A percentile compares a stretch with the other conserved stretches of the same genome.
Conservation (phyloP, 192 early-diverging fungal species). For the Coemansia sp. region DNA sequence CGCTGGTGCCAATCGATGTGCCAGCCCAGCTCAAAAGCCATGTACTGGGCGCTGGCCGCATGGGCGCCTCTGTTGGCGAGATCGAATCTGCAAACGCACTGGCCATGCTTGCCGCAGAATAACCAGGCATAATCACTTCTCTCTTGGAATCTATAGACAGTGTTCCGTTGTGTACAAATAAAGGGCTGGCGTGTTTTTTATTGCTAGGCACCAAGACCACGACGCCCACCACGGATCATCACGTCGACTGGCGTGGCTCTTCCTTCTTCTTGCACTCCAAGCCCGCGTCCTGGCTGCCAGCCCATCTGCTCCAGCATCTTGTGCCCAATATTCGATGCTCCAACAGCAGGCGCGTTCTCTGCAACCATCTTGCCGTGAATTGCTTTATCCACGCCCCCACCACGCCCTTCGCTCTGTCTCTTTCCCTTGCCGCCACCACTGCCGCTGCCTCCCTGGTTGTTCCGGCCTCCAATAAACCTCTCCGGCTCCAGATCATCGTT, state of each 20-base stretch:
- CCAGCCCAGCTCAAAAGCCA: constrained; percentile 49
- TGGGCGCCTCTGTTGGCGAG: constrained; percentile 25
- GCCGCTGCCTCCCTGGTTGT: not conserved
- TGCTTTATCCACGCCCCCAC: not conserved
- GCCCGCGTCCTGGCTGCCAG: constrained; percentile 51
- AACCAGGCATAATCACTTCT: not conserved
- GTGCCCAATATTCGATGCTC: constrained; percentile 51
- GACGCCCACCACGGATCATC: constrained; percentile 44
- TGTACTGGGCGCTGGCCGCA: constrained; percentile 23
- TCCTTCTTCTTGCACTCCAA: constrained; percentile 45
- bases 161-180: not conserved
- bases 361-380: constrained; percentile 41
- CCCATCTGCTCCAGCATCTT: constrained; percentile 56
- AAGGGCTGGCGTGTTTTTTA: not conserved
- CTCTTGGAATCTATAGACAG: not conserved
- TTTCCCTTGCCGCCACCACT: constrained; percentile 1
- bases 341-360: constrained; percentile 42
- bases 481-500: constrained; percentile 36
- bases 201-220: constrained; percentile 44
- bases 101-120: constrained; percentile 9
- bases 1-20: constrained; percentile 32
- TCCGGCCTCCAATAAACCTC: constrained; percentile 21
- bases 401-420: constrained; percentile 5
- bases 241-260: constrained; percentile 46
- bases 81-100: constrained; percentile 25